These are phyloP conservation scores for Leptographium galeiforme DNA, from an alignment of 2,329 filamentous ascomycete genomes.

Conservation along the genomic window DNA sequence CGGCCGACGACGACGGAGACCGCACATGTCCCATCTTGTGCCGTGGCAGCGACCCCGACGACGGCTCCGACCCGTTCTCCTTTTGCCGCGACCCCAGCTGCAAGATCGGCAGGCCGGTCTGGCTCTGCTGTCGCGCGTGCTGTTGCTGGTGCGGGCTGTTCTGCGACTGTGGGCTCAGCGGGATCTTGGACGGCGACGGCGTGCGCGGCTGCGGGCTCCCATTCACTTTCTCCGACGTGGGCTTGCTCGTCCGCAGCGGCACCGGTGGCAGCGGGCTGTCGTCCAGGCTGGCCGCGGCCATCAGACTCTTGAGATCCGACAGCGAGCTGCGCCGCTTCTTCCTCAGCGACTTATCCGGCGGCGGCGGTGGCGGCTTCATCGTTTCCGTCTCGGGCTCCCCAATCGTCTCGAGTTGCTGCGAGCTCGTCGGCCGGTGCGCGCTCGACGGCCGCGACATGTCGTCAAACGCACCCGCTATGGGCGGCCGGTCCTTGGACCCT, in stretches of 20 bases:
- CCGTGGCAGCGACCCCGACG: neutral
- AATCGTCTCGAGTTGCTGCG: conserved; percentile 44
- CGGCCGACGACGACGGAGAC: neutral
- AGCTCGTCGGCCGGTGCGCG: conserved; percentile 39
- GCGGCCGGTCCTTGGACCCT: conserved; percentile 45
- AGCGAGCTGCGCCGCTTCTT: conserved; percentile 86
- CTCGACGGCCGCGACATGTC: conserved; percentile 22
- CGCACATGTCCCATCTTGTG: neutral
- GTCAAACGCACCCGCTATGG: conserved; percentile 49
- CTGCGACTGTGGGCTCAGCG: conserved; percentile 32
- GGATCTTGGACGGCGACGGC: conserved; percentile 35
- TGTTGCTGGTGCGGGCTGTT: conserved; percentile 1
- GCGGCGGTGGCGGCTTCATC: conserved; percentile 20
- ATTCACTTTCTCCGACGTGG: conserved; percentile 44
- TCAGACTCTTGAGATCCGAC: conserved; percentile 60
- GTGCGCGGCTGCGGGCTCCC: conserved; percentile 28
- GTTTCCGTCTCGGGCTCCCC: conserved; percentile 38
- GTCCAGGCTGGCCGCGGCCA: conserved; percentile 45
- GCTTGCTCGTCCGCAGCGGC: conserved; percentile 38
- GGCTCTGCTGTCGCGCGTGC: neutral
- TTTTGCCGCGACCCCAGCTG: conserved; percentile 29
- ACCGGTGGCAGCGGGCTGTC: conserved; percentile 20
- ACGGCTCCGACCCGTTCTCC: conserved; percentile 24
- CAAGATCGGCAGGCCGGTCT: neutral
- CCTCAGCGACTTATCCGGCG: conserved; percentile 29